Evolutionary conservation across 179 eudicot genomes (phyloP).

Genomic region (Corrigiola litoralis): DNA sequence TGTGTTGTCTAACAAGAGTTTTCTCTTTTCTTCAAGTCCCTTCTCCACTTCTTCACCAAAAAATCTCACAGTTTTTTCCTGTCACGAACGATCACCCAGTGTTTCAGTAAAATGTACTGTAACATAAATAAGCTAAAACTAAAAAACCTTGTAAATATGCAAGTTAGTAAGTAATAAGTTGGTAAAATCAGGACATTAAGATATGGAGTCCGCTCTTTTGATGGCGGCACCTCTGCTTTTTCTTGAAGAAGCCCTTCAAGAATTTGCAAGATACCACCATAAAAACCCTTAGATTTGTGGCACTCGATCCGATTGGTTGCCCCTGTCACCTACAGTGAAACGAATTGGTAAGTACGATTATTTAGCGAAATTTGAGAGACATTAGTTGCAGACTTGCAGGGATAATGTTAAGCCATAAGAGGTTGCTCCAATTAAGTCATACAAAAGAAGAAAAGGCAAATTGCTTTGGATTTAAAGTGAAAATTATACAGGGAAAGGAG

Average conservation of each 20-base stretch:
- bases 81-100: neutral
- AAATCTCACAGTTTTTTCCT: conserved; percentile 1
- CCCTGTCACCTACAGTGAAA: conserved; percentile 8
- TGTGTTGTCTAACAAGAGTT: conserved; percentile 2
- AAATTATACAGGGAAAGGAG: neutral
- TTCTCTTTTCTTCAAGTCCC: conserved; percentile 4
- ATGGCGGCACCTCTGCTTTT: neutral
- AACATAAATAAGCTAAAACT: neutral
- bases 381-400: neutral
- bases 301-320: neutral
- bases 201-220: neutral
- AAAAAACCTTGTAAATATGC: neutral
- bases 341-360: neutral
- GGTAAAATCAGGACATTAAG: neutral
- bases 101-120: no score
- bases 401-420: neutral
- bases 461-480: neutral
- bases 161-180: neutral
- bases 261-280: conserved; percentile 8
- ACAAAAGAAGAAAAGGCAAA: neutral
- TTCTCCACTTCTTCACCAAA: neutral
- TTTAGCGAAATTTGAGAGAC: neutral
- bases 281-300: neutral
- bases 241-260: conserved; percentile 1
- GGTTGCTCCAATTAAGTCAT: neutral